A percentile compares a stretch with the other conserved stretches of the same genome.
These are phyloP conservation scores for Mucor piriformis DNA, from an alignment of 371 early-diverging fungal genomes.

Conservation along the genomic window DNA sequence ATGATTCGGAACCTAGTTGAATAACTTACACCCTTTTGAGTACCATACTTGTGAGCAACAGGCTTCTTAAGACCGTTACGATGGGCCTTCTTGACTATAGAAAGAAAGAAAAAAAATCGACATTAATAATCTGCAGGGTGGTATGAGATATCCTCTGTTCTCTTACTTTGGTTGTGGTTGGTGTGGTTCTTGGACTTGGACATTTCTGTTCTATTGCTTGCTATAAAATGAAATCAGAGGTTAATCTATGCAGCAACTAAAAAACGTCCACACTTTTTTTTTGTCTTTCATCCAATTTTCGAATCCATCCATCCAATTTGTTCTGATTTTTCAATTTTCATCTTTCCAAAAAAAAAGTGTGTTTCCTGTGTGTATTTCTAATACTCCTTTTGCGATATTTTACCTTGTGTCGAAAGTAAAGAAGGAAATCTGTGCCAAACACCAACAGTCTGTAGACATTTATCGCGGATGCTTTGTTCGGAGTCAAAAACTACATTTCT, in stretches of 20 bases:
- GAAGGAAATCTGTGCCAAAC: conserved; percentile 1
- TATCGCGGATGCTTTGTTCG: too few relatives aligned
- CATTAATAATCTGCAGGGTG: not conserved
- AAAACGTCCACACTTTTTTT: not conserved
- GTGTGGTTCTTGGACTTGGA: conserved; percentile 99
- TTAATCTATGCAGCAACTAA: not conserved
- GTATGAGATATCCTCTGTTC: too few relatives aligned
- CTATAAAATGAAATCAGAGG: not conserved
- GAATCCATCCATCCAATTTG: conserved; percentile 1
- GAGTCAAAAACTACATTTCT: too few relatives aligned
- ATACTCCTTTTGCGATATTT: not conserved
- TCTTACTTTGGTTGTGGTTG: conserved; percentile 97
- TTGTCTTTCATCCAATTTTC: not conserved
- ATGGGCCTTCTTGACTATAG: conserved; percentile 95
- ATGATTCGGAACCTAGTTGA: too few relatives aligned
- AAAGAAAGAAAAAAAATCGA: conserved; percentile 5
- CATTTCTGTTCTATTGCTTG: conserved; percentile 56
- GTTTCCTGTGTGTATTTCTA: not conserved
- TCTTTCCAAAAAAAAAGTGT: not conserved
- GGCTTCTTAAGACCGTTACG: conserved; percentile 98
- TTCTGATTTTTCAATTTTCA: not conserved
- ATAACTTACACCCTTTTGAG: conserved; percentile 86
- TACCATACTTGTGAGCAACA: conserved; percentile 82
- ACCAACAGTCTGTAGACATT: too few relatives aligned
- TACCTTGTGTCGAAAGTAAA: conserved; percentile 29